Evolutionary conservation across 192 early-diverging fungal genomes (phyloP), one percentile per base, ranked within the genome.

Genomic region (Coemansia sp.): DNA sequence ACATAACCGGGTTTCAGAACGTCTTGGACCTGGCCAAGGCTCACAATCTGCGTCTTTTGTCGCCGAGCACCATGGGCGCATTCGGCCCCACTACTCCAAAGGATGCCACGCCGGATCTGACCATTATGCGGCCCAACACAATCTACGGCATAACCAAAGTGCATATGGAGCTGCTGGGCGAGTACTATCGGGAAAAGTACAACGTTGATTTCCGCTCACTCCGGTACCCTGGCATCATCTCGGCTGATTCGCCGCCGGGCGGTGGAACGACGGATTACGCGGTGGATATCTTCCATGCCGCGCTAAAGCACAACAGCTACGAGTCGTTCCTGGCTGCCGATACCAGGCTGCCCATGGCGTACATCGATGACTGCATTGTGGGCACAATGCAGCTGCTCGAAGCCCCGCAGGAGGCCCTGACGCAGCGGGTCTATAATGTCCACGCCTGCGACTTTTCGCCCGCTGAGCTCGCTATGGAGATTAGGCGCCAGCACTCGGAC

Each of bases 261-360:
- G 84, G 84, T 35, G 84, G 84, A 29, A 86, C 84, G 13, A 86
- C 82, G 3, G 84, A 86, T 26, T 86, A 86, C 29, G 84, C 84
- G 14, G 80, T 86, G 38, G 81, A 86, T 29, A 86, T 86, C 29
- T 86, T 86, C 69, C 84, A 86, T 50, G 77, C 69, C 4, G 84
- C 84, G 8, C 65, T 86, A 23, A 78, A 82, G 42, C 58, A 72
- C 11, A 80, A 83, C 40, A 36, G 60, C 23, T 86, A 84, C 56
- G 59, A 75, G 14, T 84, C 82, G 51, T 86, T 83, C 69, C 62
- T 86, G 51, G 70, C 59, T 21, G 68, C 74, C 23, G 79, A 80
- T 15, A 81, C 82, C 1, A 63, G 69, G 2, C 64, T 86, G 38
- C 84, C 84, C 5, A 86, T 86, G 84, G 84, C 84, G 63, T 86